These are phyloP conservation scores for Platanus orientalis DNA, from an alignment of 164 flowering plant species.

Conservation along the genomic window DNA sequence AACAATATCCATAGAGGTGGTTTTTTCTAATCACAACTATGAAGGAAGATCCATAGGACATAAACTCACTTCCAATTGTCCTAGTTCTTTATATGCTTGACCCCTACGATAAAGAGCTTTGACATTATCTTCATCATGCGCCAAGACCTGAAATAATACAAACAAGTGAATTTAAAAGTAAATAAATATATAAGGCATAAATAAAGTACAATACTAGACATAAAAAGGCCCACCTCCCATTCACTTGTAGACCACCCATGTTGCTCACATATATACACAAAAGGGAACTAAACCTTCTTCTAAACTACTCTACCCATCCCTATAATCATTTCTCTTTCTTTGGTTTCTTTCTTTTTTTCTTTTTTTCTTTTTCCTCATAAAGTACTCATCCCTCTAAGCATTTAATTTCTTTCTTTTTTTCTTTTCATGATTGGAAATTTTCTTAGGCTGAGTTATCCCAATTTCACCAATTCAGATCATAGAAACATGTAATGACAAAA, in stretches of 20 bases:
- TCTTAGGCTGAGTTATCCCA: neutral
- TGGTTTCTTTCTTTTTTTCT: neutral
- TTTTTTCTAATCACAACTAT: neutral
- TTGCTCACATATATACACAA: neutral
- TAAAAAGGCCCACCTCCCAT: neutral
- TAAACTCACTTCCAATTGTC: slow-evolving; percentile 58
- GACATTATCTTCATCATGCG: slow-evolving; percentile 66
- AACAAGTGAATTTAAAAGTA: neutral
- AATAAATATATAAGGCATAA: too few species aligned
- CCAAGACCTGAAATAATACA: slow-evolving; percentile 63
- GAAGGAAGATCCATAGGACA: neutral
- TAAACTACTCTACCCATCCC: neutral
- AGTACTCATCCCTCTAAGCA: neutral
- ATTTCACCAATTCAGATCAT: neutral
- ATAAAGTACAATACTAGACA: too few species aligned
- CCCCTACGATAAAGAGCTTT: slow-evolving; percentile 97
- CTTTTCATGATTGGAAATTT: neutral
- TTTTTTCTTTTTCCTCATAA: too few species aligned
- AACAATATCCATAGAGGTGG: neutral
- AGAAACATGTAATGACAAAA: neutral
- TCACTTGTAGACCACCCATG: neutral
- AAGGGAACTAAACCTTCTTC: neutral
- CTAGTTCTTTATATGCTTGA: slow-evolving; percentile 83
- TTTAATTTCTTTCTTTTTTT: too few species aligned
- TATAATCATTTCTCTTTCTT: neutral